Conservation (phyloP, 371 early-diverging fungal genomes). For the Apophysomyces variabilis region DNA sequence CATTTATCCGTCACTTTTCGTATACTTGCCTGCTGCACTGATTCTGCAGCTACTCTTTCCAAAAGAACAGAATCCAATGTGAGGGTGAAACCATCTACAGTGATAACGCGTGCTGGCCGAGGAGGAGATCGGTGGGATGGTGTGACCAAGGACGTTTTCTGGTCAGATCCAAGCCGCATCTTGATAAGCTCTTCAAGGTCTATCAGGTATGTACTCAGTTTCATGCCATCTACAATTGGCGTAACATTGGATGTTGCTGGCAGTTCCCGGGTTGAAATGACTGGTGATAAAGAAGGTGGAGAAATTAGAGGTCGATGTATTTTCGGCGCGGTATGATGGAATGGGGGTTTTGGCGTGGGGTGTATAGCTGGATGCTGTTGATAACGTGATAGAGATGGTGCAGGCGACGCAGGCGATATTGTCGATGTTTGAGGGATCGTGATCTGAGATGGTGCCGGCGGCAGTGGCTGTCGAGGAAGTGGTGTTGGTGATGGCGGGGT, state of each 20-base stretch:
- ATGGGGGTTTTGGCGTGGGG: neutral
- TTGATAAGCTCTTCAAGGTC: slow-evolving; percentile 32
- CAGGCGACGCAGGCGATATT: neutral
- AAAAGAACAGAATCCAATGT: slow-evolving; percentile 26
- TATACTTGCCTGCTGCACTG: neutral
- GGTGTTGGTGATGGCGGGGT: neutral
- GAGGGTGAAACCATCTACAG: slow-evolving; percentile 32
- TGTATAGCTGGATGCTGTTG: slow-evolving; percentile 2
- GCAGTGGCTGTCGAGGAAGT: neutral
- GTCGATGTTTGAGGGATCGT: neutral
- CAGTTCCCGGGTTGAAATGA: neutral
- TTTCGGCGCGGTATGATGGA: neutral
- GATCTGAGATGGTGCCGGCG: neutral
- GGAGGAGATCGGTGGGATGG: slow-evolving; percentile 15
- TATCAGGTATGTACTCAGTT: slow-evolving; percentile 17
- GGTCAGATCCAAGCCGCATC: slow-evolving; percentile 22
- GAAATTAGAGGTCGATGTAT: neutral
- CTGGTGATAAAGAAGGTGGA: neutral
- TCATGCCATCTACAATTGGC: slow-evolving; percentile 13
- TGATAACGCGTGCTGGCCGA: slow-evolving; percentile 27
- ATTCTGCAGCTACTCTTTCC: slow-evolving; percentile 9
- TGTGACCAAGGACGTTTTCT: neutral
- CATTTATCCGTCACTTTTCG: neutral
- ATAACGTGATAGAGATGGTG: neutral
- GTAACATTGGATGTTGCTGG: neutral